Evolutionary conservation across 2,329 filamentous ascomycete species (phyloP), one percentile per base, ranked within the genome.

Genomic region (Penicillium sp.): DNA sequence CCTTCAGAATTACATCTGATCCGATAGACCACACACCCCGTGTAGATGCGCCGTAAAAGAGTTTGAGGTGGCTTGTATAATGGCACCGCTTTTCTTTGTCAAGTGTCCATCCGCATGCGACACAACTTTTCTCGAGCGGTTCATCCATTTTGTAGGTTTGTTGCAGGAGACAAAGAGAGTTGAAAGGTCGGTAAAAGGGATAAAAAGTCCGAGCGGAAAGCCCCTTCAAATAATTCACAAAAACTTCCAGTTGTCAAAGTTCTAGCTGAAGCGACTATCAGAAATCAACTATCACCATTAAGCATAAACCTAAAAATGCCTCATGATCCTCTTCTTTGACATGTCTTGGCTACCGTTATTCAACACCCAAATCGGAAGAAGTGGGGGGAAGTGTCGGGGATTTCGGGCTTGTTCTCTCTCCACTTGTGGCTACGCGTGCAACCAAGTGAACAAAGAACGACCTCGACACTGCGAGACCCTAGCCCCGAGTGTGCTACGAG

Each of bases 1-100:
- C 61, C 55, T 67, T 62, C 43, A 65, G 19, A 16, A 66, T 66
- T 41, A 59, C 47, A 58, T 64, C 63, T 19, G 62, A 59, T 2
- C 65, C 63, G 41, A 65, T 60, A 6, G 58, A 44, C 41, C 41
- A 58, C 61, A 61, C 60, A 10, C 61, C 60, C 37, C 58, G 54
- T 33, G 41, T 49, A 49, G n/a, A 27, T 47, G 58, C 61, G 36
- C 44, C 43, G 36, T 62, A 57, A 37, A 64, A 53, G 18, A 67
- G 61, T 52, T 66, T 65, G 58, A 65, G 43, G 24, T 65, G 56
- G 52, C 60, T 63, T 1, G 55, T 39, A 37, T 66, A 63, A 50
- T 54, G 31, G 37, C 60, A 65, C 33, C 11, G 49, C 6, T 54
- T 49, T 61, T 62, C 14, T 49, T 35, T 49, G 46, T 49, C 5